These are phyloP conservation scores for Phytophthora syringae DNA, from an alignment of 352 stramenopile genomes.

Conservation along the genomic window DNA sequence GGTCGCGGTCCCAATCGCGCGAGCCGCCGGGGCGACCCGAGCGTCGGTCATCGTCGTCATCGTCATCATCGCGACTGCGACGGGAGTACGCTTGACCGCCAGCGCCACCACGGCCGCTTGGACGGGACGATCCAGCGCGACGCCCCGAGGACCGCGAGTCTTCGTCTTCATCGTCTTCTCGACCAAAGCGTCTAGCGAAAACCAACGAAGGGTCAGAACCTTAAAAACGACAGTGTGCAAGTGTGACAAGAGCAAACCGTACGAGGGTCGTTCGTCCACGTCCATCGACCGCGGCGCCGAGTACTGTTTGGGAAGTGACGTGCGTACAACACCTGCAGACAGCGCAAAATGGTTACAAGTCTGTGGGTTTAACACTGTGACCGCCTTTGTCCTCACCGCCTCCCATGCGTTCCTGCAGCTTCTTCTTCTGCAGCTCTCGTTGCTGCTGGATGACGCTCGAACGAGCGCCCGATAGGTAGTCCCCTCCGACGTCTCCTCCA, in stretches of 20 bases:
- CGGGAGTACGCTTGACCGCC: slow-evolving; percentile 34
- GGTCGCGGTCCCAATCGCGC: slow-evolving; percentile 45
- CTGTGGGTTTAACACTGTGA: not conserved
- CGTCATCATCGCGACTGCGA: slow-evolving; percentile 46
- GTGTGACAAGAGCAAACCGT: slow-evolving; percentile 20
- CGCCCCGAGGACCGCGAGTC: slow-evolving; percentile 44
- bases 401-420: slow-evolving; percentile 84
- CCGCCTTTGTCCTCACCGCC: slow-evolving; percentile 43
- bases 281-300: slow-evolving; percentile 75
- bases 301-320: slow-evolving; percentile 80
- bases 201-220: not conserved
- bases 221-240: not conserved
- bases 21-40: slow-evolving; percentile 35
- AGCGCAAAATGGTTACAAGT: not conserved
- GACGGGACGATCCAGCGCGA: slow-evolving; percentile 25
- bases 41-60: slow-evolving; percentile 54
- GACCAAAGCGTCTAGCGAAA: slow-evolving; percentile 65
- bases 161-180: slow-evolving; percentile 75
- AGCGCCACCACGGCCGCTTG: slow-evolving; percentile 16
- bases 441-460: slow-evolving; percentile 87
- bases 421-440: slow-evolving; percentile 88
- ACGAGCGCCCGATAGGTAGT: slow-evolving; percentile 69
- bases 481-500: slow-evolving; percentile 60
- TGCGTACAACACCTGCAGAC: slow-evolving; percentile 68
- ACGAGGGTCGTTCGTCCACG: slow-evolving; percentile 86